Evolutionary conservation across 495 filamentous ascomycete genomes (phyloP).

Genomic region (Podospora fimiseda): DNA sequence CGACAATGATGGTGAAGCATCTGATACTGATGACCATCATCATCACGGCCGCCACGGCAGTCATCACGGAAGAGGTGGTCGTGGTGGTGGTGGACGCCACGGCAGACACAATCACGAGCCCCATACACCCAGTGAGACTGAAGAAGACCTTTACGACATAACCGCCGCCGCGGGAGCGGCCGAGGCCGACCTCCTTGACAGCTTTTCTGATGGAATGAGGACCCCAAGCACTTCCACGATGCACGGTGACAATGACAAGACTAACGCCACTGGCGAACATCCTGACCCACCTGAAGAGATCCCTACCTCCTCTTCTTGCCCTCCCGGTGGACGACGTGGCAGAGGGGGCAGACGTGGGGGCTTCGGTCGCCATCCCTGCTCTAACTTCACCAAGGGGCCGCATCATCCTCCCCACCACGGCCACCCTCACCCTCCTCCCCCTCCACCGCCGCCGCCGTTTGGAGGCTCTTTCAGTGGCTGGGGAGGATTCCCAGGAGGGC

Average conservation of each 20-base stretch:
- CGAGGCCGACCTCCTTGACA: slow-evolving; percentile 13
- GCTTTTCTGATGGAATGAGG: slow-evolving; percentile 8
- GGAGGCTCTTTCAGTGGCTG: neutral
- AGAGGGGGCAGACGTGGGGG: neutral
- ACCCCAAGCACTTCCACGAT: slow-evolving; percentile 11
- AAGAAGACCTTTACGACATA: slow-evolving; percentile 18
- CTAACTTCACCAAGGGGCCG: slow-evolving; percentile 3
- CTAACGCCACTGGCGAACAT: slow-evolving; percentile 15
- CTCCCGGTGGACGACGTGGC: neutral
- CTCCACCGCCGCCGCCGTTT: neutral
- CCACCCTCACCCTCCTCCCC: neutral
- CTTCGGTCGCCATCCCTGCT: slow-evolving; percentile 7
- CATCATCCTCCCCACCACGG: neutral
- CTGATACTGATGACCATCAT: neutral
- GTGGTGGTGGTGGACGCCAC: neutral
- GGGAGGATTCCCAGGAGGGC: no score
- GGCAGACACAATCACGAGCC: slow-evolving; percentile 9
- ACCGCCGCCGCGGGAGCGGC: slow-evolving; percentile 10
- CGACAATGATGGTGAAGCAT: neutral
- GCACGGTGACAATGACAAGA: slow-evolving; percentile 14
- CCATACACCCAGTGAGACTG: slow-evolving; percentile 1
- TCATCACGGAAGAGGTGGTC: neutral
- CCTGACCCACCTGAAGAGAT: slow-evolving; percentile 23
- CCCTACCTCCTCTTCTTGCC: slow-evolving; percentile 3
- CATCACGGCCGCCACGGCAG: slow-evolving; percentile 1